A percentile compares a stretch with the other conserved stretches of the same genome.
Evolutionary conservation across 2,329 filamentous ascomycete species (phyloP).

Genomic region (Spiromastix sp.): DNA sequence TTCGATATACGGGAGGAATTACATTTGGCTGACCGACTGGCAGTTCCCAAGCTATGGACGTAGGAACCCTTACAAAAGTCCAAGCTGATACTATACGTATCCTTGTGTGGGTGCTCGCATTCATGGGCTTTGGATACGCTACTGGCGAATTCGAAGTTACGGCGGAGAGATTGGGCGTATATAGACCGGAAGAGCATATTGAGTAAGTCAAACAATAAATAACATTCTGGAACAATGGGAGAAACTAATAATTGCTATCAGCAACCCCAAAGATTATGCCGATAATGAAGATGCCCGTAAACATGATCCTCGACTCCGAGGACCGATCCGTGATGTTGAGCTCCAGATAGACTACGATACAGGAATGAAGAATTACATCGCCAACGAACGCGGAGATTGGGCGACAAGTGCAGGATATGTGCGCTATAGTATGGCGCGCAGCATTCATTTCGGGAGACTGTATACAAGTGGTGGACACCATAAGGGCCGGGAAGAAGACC

Average conservation of each 20-base stretch:
- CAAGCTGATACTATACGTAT: conserved; percentile 70
- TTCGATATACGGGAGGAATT: neutral
- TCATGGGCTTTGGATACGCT: conserved; percentile 75
- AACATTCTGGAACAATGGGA: too few relatives aligned
- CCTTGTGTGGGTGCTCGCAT: conserved; percentile 71
- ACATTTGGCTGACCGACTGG: neutral
- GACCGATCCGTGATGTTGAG: conserved; percentile 61
- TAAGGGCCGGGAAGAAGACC: conserved; percentile 60
- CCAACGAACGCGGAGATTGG: conserved; percentile 79
- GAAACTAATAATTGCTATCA: too few relatives aligned
- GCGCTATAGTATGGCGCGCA: conserved; percentile 60
- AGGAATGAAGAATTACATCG: conserved; percentile 99
- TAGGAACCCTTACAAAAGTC: conserved; percentile 67
- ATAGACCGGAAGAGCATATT: conserved; percentile 58
- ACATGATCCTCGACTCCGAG: conserved; percentile 65
- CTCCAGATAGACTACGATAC: conserved; percentile 63
- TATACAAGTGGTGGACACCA: conserved; percentile 56
- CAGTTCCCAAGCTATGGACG: conserved; percentile 66
- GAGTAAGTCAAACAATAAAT: conserved; percentile 25
- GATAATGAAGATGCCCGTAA: conserved; percentile 77
- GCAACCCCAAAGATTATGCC: conserved; percentile 73
- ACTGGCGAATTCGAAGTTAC: conserved; percentile 79
- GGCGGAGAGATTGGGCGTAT: conserved; percentile 66
- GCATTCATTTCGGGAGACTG: conserved; percentile 66
- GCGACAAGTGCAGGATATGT: conserved; percentile 83